Evolutionary conservation across 192 early-diverging fungal species (phyloP).

Genomic region (Dissophora ornata): DNA sequence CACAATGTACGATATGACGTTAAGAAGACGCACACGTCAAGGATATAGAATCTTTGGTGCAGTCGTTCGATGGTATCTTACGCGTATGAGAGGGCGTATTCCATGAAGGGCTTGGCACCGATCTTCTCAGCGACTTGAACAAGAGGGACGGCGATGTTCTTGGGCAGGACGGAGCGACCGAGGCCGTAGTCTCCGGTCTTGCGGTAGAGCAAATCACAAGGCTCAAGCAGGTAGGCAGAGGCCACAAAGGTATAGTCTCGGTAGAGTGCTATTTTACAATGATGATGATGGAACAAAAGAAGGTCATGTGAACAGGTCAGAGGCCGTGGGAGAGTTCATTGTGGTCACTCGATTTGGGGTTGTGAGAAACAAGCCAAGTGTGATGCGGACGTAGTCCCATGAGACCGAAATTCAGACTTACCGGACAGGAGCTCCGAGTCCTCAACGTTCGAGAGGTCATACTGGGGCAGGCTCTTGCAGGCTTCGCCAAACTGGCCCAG

Average conservation of each 20-base stretch:
- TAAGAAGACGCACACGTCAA: too few species aligned
- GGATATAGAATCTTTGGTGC: too few species aligned
- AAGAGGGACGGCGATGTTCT: constrained; percentile 83
- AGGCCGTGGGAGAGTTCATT: constrained; percentile 2
- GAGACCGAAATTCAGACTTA: too few species aligned
- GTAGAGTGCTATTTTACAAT: constrained; percentile 68
- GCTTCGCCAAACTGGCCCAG: constrained; percentile 83
- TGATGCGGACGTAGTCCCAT: too few species aligned
- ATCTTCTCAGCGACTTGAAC: constrained; percentile 76
- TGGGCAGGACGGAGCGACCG: constrained; percentile 78
- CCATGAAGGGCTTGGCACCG: constrained; percentile 80
- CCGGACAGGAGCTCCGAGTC: constrained; percentile 79
- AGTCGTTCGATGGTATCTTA: constrained; percentile 50
- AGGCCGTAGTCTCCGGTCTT: constrained; percentile 81
- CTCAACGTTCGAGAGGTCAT: constrained; percentile 75
- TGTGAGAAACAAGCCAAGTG: too few species aligned
- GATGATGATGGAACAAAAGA: background rate
- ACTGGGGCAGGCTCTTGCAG: constrained; percentile 75
- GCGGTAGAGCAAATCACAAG: constrained; percentile 84
- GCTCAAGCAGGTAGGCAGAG: constrained; percentile 90
- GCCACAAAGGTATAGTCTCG: constrained; percentile 90
- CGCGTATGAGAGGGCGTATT: constrained; percentile 77
- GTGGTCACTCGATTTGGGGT: background rate
- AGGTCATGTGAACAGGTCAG: background rate
- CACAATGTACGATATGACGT: too few species aligned